A percentile compares a stretch with the other conserved stretches of the same genome.
Conservation (phyloP, 2,329 filamentous ascomycete species). For the Leptographium radiaticola region DNA sequence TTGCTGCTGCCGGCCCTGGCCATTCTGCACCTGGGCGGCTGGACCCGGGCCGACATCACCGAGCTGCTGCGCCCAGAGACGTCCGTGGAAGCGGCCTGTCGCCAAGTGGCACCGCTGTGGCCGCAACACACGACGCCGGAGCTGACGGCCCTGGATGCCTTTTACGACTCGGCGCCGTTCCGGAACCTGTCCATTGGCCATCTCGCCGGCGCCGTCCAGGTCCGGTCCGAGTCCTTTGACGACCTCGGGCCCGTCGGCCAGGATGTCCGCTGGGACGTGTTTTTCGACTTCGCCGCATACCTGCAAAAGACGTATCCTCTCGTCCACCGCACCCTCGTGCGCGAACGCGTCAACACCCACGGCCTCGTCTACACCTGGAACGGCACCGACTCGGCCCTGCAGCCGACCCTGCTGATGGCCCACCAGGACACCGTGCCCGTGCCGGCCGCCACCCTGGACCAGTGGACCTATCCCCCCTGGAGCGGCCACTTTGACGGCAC, state of each 20-base stretch:
- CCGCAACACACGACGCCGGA: too few relatives aligned
- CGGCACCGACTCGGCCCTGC: slow-evolving; percentile 33
- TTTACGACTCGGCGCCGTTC: slow-evolving; percentile 7
- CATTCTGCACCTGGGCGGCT: too few relatives aligned
- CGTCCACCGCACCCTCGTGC: slow-evolving; percentile 29
- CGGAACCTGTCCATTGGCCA: slow-evolving; percentile 14
- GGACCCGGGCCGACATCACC: too few relatives aligned
- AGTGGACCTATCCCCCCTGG: slow-evolving; percentile 48
- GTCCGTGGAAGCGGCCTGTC: too few relatives aligned
- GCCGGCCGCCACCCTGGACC: slow-evolving; percentile 28
- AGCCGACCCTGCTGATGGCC: slow-evolving; percentile 45
- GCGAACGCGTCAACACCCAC: slow-evolving; percentile 46
- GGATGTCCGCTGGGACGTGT: slow-evolving; percentile 45
- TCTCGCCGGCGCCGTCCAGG: slow-evolving; percentile 18
- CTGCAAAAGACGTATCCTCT: slow-evolving; percentile 37
- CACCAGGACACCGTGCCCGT: slow-evolving; percentile 54
- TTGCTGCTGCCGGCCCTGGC: too few relatives aligned
- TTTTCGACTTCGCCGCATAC: slow-evolving; percentile 38
- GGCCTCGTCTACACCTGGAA: slow-evolving; percentile 45
- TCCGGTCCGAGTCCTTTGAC: slow-evolving; percentile 19
- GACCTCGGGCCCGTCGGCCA: slow-evolving; percentile 38
- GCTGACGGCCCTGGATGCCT: too few relatives aligned
- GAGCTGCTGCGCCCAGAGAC: too few relatives aligned
- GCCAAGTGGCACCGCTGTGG: too few relatives aligned
- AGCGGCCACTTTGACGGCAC: slow-evolving; percentile 42